phyloP scores from a whole-genome alignment of 345 rosid genomes.

The Luvunga scandens region DNA sequence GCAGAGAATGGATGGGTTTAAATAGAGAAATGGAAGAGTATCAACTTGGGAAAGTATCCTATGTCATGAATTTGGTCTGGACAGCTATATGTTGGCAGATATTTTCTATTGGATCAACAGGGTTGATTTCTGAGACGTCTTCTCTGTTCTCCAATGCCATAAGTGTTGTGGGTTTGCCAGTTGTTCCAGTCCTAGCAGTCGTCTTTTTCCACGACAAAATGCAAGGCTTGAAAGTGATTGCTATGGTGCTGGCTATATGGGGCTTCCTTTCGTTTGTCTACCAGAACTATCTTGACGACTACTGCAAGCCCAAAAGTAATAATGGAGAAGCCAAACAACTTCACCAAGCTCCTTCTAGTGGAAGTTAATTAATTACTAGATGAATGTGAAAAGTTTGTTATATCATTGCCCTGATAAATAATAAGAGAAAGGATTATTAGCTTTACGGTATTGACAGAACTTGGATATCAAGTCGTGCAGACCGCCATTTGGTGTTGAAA shows the following conservation, averaged over 20 bases:
- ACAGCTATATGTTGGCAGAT: constrained; percentile 41
- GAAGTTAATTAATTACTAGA: not conserved
- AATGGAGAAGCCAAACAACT: not conserved
- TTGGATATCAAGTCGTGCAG: no score
- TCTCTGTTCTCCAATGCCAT: constrained; percentile 59
- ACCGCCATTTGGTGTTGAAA: no score
- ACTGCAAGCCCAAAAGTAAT: not conserved
- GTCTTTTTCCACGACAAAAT: constrained; percentile 60
- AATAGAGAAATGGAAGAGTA: constrained; percentile 46
- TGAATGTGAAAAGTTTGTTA: no score
- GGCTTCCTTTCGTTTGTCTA: constrained; percentile 49
- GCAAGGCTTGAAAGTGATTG: constrained; percentile 57
- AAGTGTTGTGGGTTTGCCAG: constrained; percentile 54
- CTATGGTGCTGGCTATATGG: constrained; percentile 67
- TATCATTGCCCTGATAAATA: no score
- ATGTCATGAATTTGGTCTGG: constrained; percentile 38
- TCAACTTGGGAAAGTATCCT: constrained; percentile 40
- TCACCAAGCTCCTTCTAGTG: not conserved
- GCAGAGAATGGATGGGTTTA: constrained; percentile 51
- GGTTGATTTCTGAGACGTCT: constrained; percentile 58
- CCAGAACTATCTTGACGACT: constrained; percentile 36
- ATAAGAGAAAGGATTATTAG: no score
- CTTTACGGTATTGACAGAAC: no score
- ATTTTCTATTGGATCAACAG: constrained; percentile 41
- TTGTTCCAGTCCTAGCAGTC: constrained; percentile 59